These are phyloP conservation scores for Solanum peruvianum DNA, from an alignment of 257 asterid species.

Conservation along the genomic window DNA sequence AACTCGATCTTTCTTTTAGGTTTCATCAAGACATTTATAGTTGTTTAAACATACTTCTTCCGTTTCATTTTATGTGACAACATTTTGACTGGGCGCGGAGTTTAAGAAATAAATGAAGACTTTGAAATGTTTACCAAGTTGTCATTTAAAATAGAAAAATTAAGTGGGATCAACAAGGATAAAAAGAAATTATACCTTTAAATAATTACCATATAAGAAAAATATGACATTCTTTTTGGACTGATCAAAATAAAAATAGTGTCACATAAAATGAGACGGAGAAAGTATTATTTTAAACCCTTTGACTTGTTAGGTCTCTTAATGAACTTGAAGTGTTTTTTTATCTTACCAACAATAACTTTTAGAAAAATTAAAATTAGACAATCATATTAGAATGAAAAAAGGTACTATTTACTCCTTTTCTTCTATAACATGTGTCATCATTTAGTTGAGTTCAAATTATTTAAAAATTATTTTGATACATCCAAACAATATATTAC, in stretches of 20 bases:
- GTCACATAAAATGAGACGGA: no score
- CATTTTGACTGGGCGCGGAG: no score
- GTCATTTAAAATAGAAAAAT: no score
- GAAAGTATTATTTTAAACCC: neutral
- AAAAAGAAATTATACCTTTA: no score
- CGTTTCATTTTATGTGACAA: no score
- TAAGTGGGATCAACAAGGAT: no score
- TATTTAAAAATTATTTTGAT: neutral
- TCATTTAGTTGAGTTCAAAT: neutral
- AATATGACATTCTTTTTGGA: no score
- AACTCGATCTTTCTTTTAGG: neutral
- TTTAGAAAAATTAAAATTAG: neutral
- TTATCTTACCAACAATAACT: neutral
- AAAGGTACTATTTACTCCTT: neutral
- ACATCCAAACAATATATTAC: neutral
- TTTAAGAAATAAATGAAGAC: no score
- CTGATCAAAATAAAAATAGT: fast-evolving
- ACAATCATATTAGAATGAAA: neutral
- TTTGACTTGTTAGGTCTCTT: neutral
- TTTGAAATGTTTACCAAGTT: no score
- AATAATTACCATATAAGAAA: no score
- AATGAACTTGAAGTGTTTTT: neutral
- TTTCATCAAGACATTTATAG: neutral
- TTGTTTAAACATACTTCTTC: neutral
- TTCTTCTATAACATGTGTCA: neutral